Conservation (phyloP, 2,329 filamentous ascomycete genomes). For the Pseudocercospora cruenta region DNA sequence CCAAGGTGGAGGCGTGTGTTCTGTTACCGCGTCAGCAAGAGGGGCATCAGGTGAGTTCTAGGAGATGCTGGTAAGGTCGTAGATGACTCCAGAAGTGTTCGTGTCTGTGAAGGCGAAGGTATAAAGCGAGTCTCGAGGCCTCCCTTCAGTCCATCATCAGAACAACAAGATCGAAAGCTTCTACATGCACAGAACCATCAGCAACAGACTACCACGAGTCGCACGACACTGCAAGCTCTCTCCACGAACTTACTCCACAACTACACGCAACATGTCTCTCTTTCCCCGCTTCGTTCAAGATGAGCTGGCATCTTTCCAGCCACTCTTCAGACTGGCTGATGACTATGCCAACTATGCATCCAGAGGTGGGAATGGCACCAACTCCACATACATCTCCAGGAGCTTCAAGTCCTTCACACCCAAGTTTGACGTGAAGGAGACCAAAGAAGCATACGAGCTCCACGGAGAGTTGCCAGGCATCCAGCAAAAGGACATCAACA, state of each 20-base stretch:
- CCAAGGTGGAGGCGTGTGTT: slow-evolving; percentile 4
- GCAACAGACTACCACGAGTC: slow-evolving; percentile 36
- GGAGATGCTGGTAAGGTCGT: slow-evolving; percentile 21
- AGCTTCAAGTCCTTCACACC: slow-evolving; percentile 66
- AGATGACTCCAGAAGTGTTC: slow-evolving; percentile 18
- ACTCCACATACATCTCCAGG: slow-evolving; percentile 21
- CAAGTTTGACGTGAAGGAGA: slow-evolving; percentile 78
- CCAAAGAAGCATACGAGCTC: slow-evolving; percentile 69
- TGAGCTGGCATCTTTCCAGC: slow-evolving; percentile 40
- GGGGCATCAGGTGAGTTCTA: slow-evolving; percentile 16
- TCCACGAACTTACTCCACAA: slow-evolving; percentile 26
- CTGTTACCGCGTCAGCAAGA: slow-evolving; percentile 12
- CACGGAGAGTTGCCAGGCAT: slow-evolving; percentile 80
- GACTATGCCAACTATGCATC: slow-evolving; percentile 46
- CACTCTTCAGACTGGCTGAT: slow-evolving; percentile 53
- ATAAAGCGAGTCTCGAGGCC: slow-evolving; percentile 22
- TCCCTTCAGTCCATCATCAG: slow-evolving; percentile 24
- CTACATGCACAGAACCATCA: slow-evolving; percentile 35
- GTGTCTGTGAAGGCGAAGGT: slow-evolving; percentile 18
- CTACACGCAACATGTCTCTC: slow-evolving; percentile 42
- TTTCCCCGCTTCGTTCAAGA: slow-evolving; percentile 41
- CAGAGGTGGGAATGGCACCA: slow-evolving; percentile 26
- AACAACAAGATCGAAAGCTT: slow-evolving; percentile 29
- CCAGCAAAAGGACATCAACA: slow-evolving; percentile 71
- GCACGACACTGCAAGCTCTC: slow-evolving; percentile 33